Evolutionary conservation across 2,329 filamentous ascomycete genomes (phyloP).

Genomic region (Cytospora schulzeri): DNA sequence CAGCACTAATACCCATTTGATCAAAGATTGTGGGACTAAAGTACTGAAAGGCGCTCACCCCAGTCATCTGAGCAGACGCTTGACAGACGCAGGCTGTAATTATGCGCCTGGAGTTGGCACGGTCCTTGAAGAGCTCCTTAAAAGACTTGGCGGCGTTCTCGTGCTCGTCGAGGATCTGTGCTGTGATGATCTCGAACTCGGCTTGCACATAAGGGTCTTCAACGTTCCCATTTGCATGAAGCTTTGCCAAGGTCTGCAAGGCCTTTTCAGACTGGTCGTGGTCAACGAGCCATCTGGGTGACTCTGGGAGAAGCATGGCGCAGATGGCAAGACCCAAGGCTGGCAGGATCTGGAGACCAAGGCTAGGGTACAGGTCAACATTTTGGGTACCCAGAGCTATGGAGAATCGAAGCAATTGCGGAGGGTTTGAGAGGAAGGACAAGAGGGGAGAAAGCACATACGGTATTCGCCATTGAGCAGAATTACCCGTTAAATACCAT

Average conservation of each 20-base stretch:
- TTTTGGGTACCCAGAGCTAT: too few species aligned
- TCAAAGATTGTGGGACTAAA: conserved; percentile 12
- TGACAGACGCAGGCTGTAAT: conserved; percentile 6
- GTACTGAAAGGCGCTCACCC: conserved; percentile 19
- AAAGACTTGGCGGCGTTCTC: conserved; percentile 1
- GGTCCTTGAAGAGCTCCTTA: conserved; percentile 8
- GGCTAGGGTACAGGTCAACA: not conserved
- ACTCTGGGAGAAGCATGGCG: conserved; percentile 18
- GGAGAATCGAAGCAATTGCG: too few species aligned
- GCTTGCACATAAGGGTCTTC: conserved; percentile 10
- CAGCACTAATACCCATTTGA: conserved; percentile 13
- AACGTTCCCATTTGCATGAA: conserved; percentile 16
- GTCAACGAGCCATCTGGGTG: conserved; percentile 17
- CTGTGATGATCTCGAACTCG: conserved; percentile 15
- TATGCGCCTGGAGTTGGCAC: conserved; percentile 10
- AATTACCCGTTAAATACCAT: conserved; percentile 3
- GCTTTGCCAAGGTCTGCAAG: conserved; percentile 1
- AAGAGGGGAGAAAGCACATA: too few species aligned
- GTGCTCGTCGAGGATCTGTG: conserved; percentile 15
- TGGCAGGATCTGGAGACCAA: conserved; percentile 18
- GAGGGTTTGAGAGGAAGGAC: too few species aligned
- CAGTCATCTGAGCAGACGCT: conserved; percentile 18
- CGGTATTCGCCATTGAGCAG: too few species aligned
- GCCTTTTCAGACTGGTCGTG: conserved; percentile 11
- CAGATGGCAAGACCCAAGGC: conserved; percentile 7